Base-by-base conservation (phyloP, 129 eudicot genomes). In the Solidago caesia region DNA sequence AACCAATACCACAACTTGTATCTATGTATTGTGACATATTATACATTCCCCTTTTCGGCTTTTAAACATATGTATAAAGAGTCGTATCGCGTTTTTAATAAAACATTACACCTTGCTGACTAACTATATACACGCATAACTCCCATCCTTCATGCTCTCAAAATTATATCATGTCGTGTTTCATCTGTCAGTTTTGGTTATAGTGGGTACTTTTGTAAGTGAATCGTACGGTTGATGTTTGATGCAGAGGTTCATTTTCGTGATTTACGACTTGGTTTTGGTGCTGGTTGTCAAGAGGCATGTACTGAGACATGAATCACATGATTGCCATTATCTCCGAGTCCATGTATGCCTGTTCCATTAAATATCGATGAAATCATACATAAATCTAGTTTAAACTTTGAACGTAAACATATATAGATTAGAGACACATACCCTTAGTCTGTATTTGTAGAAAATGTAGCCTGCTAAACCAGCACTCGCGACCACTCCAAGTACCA, bases 251-350 rank as follows among this genome's bases (percentile, higher is more conserved):
- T 74, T 89, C 96, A 2, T 59, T 68, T 74, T 92, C 98, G 61
- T 89, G 93, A 62, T 68, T 82, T 58, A 83, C 86, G 45, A 89
- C 86, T 82, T 81, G 92, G 83, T 75, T 86, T 45, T 84, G 92
- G 26, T 92, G 82, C 83, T 89, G 91, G 70, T 70, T 85, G 84
- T 92, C 98, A 5, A 92, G 92, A 13, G 98, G 98, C 96, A 92
- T 92, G 85, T 92, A 92, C 44, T 92, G 98, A n/a, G 98, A 86
- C 98, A 92, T n/a, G n/a, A n/a, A n/a, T n/a, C n/a, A n/a, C n/a
- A n/a, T 92, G 71, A 92, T 92, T 2, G 96, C 90, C 96, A 89
- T 92, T 44, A 92, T 86, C 90, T 89, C 98, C 42, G 96, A 79
- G 82, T 92, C 98, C 98, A 92, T 92, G 80, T 92, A 92, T 44